Percentiles rank a stretch among this genome's conserved stretches.
phyloP scores from a whole-genome alignment of 345 rosid genomes.

The Anacardium occidentale region DNA sequence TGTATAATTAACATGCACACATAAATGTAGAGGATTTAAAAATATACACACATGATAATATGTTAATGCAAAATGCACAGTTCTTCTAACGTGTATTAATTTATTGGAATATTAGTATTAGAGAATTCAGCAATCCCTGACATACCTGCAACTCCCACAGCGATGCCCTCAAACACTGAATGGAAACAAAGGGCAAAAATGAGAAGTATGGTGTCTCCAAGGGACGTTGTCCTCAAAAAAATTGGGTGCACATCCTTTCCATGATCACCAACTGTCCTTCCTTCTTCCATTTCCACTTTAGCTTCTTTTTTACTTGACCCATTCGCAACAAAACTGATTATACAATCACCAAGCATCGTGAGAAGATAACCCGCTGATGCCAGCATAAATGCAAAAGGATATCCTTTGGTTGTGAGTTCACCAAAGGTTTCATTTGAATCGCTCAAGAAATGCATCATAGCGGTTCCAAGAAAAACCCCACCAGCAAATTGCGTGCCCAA shows the following conservation, averaged over 20 bases:
- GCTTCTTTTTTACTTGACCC: constrained; percentile 13
- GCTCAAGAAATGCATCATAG: constrained; percentile 72
- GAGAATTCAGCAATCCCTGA: not conserved
- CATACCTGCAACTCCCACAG: constrained; percentile 76
- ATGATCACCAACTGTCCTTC: constrained; percentile 24
- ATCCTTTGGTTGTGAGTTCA: constrained; percentile 44
- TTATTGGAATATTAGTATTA: not conserved
- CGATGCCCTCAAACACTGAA: constrained; percentile 85
- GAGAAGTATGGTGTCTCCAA: constrained; percentile 72
- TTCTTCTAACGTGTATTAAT: not conserved
- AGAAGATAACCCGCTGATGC: constrained; percentile 67
- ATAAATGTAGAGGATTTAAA: no score
- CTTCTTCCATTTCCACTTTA: constrained; percentile 37
- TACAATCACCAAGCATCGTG: constrained; percentile 78
- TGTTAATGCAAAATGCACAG: no score
- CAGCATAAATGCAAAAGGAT: constrained; percentile 80
- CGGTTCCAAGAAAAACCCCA: constrained; percentile 69
- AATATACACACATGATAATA: no score
- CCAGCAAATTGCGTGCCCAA: constrained; percentile 84
- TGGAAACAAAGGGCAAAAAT: constrained; percentile 78
- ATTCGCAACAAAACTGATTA: constrained; percentile 38
- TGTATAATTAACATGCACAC: no score
- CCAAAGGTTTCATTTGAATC: constrained; percentile 60
- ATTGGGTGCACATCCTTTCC: constrained; percentile 31
- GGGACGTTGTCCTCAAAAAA: constrained; percentile 41